A percentile compares a stretch with the other conserved stretches of the same genome.
phyloP scores from a whole-genome alignment of 2,329 filamentous ascomycete species.

The Curvularia eragrostidis region DNA sequence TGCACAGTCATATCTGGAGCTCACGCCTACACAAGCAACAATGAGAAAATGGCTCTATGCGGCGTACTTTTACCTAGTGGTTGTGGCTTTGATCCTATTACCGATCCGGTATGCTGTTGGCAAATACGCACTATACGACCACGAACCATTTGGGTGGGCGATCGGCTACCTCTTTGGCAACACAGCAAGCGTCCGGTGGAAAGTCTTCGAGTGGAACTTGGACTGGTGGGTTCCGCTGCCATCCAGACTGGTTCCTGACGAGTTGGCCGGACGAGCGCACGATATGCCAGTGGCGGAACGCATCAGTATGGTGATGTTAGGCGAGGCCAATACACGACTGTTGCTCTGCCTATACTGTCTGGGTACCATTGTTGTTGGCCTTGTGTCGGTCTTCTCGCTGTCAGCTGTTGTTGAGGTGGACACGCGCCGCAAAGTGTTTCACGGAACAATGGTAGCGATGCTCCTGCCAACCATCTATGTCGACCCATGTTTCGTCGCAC shows the following conservation, averaged over 20 bases:
- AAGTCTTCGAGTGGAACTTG: conserved; percentile 71
- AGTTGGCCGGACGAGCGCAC: conserved; percentile 16
- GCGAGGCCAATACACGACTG: conserved; percentile 82
- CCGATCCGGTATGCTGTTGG: conserved; percentile 75
- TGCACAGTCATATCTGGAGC: conserved; percentile 72
- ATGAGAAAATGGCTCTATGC: conserved; percentile 86
- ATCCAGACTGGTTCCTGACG: conserved; percentile 42
- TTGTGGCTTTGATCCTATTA: conserved; percentile 70
- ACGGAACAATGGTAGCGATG: conserved; percentile 98
- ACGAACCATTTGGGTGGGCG: conserved; percentile 92
- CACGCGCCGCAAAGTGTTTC: conserved; percentile 94
- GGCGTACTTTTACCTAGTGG: conserved; percentile 73
- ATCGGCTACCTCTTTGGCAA: conserved; percentile 88
- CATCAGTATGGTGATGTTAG: conserved; percentile 69
- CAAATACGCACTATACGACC: conserved; percentile 68
- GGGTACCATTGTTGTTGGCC: conserved; percentile 70
- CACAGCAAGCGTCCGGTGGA: conserved; percentile 71
- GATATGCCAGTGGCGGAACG: conserved; percentile 60
- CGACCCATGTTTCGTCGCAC: conserved; percentile 81
- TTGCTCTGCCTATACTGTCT: conserved; percentile 77
- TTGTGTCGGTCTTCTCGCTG: conserved; percentile 76
- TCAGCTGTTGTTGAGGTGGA: conserved; percentile 86
- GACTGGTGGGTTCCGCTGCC: conserved; percentile 80
- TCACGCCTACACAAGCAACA: conserved; percentile 79
- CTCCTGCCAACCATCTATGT: conserved; percentile 85